Evolutionary conservation across 768 basidiomycete species (phyloP), one percentile per base, ranked within the genome.

Genomic region (Trametopsis cervina): DNA sequence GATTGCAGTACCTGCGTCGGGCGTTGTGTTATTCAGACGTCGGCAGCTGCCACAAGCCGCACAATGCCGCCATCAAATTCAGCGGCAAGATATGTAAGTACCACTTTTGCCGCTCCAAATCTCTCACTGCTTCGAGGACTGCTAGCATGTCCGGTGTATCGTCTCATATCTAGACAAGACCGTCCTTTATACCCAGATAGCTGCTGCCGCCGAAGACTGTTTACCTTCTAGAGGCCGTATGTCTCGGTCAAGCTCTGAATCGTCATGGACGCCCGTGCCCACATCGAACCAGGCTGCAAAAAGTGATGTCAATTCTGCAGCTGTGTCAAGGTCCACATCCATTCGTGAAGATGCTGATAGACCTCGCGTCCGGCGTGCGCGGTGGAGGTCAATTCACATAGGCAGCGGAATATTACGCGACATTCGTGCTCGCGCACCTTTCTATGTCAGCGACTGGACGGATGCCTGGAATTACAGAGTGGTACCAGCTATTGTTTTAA

Each of bases 381-480:
- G 13, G 20, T 35, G 48, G 51, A 12, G 43, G 12, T 45, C 52
- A 1, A 52, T 46, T 10, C 49, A 39, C 23, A 41, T 60, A 15
- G 80, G 78, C 1, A 59, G 69, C 3, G 92, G 92, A 5, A 88
- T 94, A 56, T 50, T 72, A 15, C 66, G 70, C 29, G 93, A 96
- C 64, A 70, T 95, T 12, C 71, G 67, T 40, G 72, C 84, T 1
- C 75, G 93, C 36, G 67, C 71, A 1, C 90, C 91, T 1, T 93
- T 79, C 73, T 97, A 95, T 62, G 49, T 71, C 26, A 83, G 79
- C 46, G 91, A 96, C 67, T 97, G 93, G 93, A 79, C 71, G 9
- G 89, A 94, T 62, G 91, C 87, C 4, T 91, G 85, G 81, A 89
- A 89, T 60, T 95, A 95, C 64, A 74, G 94, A 42, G 89, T 95